phyloP scores from a whole-genome alignment of 371 early-diverging fungal species.

The Rhizomucor pusillus region DNA sequence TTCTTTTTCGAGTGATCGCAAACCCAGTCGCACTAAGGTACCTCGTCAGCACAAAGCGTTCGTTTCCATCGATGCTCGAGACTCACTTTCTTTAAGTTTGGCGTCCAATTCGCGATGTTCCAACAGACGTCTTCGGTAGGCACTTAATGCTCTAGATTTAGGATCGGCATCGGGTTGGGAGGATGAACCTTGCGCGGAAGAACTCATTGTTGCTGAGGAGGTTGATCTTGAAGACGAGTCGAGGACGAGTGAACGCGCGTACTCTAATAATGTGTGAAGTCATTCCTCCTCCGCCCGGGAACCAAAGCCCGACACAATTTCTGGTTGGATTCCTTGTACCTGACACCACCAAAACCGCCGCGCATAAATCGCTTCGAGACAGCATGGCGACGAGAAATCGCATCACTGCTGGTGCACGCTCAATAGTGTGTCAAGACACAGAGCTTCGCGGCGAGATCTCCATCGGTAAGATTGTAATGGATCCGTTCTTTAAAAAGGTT shows the following conservation, averaged over 20 bases:
- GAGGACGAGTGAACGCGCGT: no score
- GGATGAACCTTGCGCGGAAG: conserved; percentile 24
- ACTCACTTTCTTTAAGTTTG: conserved; percentile 89
- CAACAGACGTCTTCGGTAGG: conserved; percentile 84
- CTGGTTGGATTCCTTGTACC: no score
- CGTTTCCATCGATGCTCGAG: not conserved
- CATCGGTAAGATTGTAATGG: conserved; percentile 43
- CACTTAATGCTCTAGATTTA: conserved; percentile 70
- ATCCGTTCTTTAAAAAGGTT: not conserved
- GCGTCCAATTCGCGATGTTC: conserved; percentile 95
- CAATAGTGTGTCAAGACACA: conserved; percentile 67
- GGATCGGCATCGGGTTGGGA: conserved; percentile 38
- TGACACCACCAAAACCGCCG: no score
- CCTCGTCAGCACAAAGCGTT: not conserved
- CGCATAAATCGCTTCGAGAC: no score
- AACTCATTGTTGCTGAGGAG: not conserved
- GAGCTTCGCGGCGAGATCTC: conserved; percentile 60
- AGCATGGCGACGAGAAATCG: conserved; percentile 22
- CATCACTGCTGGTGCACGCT: conserved; percentile 49
- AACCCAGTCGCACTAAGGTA: conserved; percentile 80
- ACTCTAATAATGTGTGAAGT: no score
- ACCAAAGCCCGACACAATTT: no score
- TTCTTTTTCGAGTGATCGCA: conserved; percentile 81
- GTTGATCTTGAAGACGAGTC: no score
- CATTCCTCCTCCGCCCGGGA: no score